These are phyloP conservation scores for Neurospora sp. DNA, from an alignment of 495 filamentous ascomycete genomes.

Conservation along the genomic window DNA sequence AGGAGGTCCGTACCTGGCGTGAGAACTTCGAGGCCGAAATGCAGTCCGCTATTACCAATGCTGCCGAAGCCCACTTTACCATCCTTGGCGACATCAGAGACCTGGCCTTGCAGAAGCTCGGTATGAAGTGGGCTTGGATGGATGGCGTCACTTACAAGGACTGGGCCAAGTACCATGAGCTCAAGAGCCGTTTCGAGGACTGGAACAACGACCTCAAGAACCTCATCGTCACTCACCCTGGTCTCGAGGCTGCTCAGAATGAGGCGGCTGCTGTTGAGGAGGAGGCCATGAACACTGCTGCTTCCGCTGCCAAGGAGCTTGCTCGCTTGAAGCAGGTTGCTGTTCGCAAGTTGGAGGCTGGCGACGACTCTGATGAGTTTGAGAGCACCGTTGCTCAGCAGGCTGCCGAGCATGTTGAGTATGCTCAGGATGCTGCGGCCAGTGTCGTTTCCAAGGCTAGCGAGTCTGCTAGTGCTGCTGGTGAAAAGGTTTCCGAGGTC, in stretches of 20 bases:
- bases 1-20: conserved; percentile 72
- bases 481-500: conserved; percentile 15
- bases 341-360: conserved; percentile 71
- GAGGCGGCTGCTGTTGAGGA: conserved; percentile 61
- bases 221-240: conserved; percentile 61
- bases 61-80: conserved; percentile 69
- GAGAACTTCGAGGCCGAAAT: conserved; percentile 62
- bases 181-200: conserved; percentile 74
- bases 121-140: conserved; percentile 96
- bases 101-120: conserved; percentile 85
- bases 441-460: conserved; percentile 6
- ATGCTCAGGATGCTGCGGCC: conserved; percentile 14
- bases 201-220: conserved; percentile 74
- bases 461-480: conserved; percentile 2
- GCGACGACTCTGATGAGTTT: conserved; percentile 71
- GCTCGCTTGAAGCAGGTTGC: conserved; percentile 74
- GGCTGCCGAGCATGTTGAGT: conserved; percentile 31
- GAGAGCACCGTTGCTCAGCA: conserved; percentile 33
- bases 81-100: conserved; percentile 80
- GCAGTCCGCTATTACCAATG: conserved; percentile 55
- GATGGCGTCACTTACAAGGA: conserved; percentile 93
- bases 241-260: conserved; percentile 57
- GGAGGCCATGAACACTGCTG: conserved; percentile 69
- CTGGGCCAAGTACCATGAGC: conserved; percentile 81
- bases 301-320: conserved; percentile 74